Evolutionary conservation across 805 yeast genomes (phyloP).

Genomic region (Helenozyma rhizophorensis): DNA sequence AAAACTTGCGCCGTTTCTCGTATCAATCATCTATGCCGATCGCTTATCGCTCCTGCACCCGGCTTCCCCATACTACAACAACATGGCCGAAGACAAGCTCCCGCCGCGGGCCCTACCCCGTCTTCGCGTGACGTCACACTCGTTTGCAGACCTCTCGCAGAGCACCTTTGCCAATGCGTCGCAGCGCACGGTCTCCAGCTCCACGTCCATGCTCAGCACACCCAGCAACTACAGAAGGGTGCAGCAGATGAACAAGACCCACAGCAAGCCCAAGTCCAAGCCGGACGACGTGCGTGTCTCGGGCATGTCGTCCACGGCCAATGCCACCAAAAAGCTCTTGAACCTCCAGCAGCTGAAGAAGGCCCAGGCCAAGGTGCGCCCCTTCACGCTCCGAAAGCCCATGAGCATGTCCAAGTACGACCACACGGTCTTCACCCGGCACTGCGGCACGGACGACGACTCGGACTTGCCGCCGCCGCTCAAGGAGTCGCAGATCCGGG

Average conservation of each 20-base stretch:
- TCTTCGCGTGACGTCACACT: constrained; percentile 13
- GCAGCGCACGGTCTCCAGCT: constrained; percentile 34
- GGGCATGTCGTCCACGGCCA: constrained; percentile 8
- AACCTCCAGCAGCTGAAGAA: constrained; percentile 38
- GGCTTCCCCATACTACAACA: neutral
- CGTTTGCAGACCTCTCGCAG: constrained; percentile 10
- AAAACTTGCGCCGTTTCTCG: no score
- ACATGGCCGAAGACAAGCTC: constrained; percentile 12
- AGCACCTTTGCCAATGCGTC: constrained; percentile 12
- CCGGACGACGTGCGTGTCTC: constrained; percentile 4
- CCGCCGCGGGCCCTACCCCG: constrained; percentile 10
- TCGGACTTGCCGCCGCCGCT: constrained; percentile 26
- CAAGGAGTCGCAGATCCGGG: constrained; percentile 38
- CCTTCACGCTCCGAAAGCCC: constrained; percentile 31
- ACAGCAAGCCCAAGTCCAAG: constrained; percentile 3
- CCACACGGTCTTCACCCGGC: constrained; percentile 30
- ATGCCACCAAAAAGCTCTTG: constrained; percentile 33
- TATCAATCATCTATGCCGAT: neutral
- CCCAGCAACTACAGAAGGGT: constrained; percentile 38
- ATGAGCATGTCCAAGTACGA: constrained; percentile 31
- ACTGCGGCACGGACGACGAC: constrained; percentile 3
- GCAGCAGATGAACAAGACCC: constrained; percentile 18
- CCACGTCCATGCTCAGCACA: constrained; percentile 36
- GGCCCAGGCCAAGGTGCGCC: constrained; percentile 9
- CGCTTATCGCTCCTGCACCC: neutral